Conservation (phyloP, 495 filamentous ascomycete species). For the Acidiella bohemica region DNA sequence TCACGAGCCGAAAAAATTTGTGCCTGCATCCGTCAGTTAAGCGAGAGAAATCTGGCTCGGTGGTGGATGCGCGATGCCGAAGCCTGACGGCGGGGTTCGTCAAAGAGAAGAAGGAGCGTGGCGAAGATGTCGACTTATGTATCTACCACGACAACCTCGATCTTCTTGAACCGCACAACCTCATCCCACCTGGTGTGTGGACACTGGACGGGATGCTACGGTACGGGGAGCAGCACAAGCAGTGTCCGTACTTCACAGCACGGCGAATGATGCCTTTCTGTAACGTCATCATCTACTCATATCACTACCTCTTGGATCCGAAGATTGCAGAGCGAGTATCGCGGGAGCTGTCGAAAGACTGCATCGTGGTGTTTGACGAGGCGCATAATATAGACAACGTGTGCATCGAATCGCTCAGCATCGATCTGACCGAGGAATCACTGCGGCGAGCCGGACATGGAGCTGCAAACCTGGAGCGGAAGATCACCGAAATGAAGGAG, state of each 20-base stretch:
- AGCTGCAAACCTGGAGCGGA: constrained; percentile 76
- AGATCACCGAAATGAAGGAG: constrained; percentile 82
- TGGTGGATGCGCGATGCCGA: constrained; percentile 90
- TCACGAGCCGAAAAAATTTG: constrained; percentile 94
- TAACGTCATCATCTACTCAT: constrained; percentile 99
- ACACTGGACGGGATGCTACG: constrained; percentile 76
- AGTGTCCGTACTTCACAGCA: constrained; percentile 94
- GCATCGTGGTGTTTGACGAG: constrained; percentile 97
- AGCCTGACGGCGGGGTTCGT: constrained; percentile 94
- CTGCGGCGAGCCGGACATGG: constrained; percentile 77
- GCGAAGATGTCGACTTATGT: constrained; percentile 87
- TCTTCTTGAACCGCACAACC: constrained; percentile 81
- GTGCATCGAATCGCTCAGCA: constrained; percentile 94
- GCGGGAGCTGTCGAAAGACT: constrained; percentile 91
- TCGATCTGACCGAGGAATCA: constrained; percentile 90
- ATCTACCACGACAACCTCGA: constrained; percentile 98
- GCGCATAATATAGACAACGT: constrained; percentile 99
- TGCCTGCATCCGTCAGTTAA: constrained; percentile 94
- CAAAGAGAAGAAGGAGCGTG: constrained; percentile 87
- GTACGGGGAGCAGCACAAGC: constrained; percentile 90
- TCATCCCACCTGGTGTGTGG: constrained; percentile 88
- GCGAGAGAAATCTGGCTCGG: constrained; percentile 80
- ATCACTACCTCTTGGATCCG: constrained; percentile 94
- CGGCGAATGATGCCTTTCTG: constrained; percentile 97
- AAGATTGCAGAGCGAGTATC: constrained; percentile 98